Conservation (phyloP, 768 basidiomycete species). For the Gymnopilus junonius region DNA sequence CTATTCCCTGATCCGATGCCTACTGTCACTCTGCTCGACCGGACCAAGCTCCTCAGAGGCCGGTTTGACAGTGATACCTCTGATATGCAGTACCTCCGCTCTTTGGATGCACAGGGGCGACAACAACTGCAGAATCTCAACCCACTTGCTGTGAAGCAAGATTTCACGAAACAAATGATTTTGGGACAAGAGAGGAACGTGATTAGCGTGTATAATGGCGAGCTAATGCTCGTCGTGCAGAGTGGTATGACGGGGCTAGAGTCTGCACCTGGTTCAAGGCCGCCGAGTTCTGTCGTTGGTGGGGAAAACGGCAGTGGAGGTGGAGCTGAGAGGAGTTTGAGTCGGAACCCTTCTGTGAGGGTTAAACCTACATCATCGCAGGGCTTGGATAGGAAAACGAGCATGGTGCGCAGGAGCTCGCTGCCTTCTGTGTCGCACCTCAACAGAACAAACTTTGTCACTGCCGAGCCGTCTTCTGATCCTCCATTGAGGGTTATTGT, state of each 20-base stretch:
- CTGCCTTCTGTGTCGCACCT: conserved; percentile 77
- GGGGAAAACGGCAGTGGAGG: too few species aligned
- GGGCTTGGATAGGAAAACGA: conserved; percentile 76
- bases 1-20: conserved; percentile 80
- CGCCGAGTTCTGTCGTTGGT: conserved; percentile 61
- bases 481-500: conserved; percentile 77
- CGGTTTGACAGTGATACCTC: conserved; percentile 72
- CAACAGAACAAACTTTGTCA: conserved; percentile 57
- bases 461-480: conserved; percentile 68
- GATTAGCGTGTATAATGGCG: conserved; percentile 76
- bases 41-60: conserved; percentile 63
- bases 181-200: conserved; percentile 65
- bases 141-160: conserved; percentile 29
- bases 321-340: conserved; percentile 48
- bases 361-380: conserved; percentile 74
- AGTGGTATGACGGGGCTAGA: conserved; percentile 48
- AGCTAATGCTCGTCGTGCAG: conserved; percentile 73
- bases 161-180: conserved; percentile 39
- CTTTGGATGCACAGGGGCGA: conserved; percentile 47
- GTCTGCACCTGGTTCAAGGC: conserved; percentile 50
- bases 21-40: conserved; percentile 67
- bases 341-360: conserved; percentile 75
- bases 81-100: conserved; percentile 63
- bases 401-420: conserved; percentile 74
- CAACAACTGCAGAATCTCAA: conserved; percentile 31